Percentiles rank a stretch among this genome's conserved stretches.
Evolutionary conservation across 2,329 filamentous ascomycete species (phyloP).

Genomic region (Colletotrichum kahawae): DNA sequence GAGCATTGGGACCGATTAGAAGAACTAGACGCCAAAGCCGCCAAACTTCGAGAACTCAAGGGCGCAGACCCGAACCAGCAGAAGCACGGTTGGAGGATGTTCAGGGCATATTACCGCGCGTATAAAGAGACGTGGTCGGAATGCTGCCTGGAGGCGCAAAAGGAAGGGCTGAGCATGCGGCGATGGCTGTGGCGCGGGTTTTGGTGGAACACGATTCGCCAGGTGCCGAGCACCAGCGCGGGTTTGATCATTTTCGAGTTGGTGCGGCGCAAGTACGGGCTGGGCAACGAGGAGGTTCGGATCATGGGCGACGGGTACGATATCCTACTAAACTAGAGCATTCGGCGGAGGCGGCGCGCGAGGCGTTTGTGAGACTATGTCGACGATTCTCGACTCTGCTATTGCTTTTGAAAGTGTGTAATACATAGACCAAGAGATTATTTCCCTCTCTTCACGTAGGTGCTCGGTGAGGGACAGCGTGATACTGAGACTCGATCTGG

Average conservation of each 20-base stretch:
- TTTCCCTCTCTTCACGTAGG: background rate
- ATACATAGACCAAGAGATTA: background rate
- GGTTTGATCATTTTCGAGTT: conserved; percentile 82
- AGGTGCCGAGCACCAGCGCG: conserved; percentile 78
- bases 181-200: conserved; percentile 75
- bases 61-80: conserved; percentile 35
- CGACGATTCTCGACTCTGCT: conserved; percentile 2
- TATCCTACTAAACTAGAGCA: conserved; percentile 61
- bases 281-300: conserved; percentile 63
- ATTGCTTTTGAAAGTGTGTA: background rate
- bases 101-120: conserved; percentile 71
- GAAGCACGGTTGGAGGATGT: conserved; percentile 53
- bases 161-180: conserved; percentile 59
- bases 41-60: conserved; percentile 44
- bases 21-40: conserved; percentile 68
- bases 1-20: conserved; percentile 77
- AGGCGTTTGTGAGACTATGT: background rate
- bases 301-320: conserved; percentile 75
- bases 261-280: conserved; percentile 74
- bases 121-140: conserved; percentile 72
- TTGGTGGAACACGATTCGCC: conserved; percentile 73
- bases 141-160: conserved; percentile 61
- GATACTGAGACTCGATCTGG: background rate
- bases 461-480: background rate
- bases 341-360: background rate